A percentile compares a stretch with the other conserved stretches of the same genome.
phyloP scores from a whole-genome alignment of 78 protist species.

The Dictyostelium firmibasis region DNA sequence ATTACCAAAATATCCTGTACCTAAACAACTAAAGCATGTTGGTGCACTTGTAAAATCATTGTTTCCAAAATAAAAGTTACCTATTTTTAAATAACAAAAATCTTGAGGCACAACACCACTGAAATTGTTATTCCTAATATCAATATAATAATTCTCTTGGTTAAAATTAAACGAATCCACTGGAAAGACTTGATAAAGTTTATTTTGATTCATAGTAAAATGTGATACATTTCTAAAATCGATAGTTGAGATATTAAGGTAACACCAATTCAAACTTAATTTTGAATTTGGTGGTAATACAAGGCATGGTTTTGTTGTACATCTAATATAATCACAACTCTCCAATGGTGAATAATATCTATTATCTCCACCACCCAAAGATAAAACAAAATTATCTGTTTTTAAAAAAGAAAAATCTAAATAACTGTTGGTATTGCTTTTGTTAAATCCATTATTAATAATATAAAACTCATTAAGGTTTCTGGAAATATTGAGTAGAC shows the following conservation, averaged over 20 bases:
- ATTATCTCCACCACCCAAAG: not conserved
- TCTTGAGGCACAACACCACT: not conserved
- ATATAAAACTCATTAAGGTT: not conserved
- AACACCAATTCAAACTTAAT: not conserved
- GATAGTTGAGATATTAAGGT: not conserved
- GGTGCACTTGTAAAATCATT: not conserved
- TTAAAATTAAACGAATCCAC: not conserved
- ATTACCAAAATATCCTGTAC: not conserved
- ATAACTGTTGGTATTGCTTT: not conserved
- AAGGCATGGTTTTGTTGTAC: not conserved
- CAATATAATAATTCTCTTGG: not conserved
- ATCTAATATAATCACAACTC: not conserved
- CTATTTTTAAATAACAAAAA: not conserved
- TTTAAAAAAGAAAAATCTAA: not conserved
- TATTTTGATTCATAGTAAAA: not conserved
- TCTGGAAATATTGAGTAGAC: not conserved
- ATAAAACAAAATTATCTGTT: not conserved
- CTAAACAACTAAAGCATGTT: not conserved
- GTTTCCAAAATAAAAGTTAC: not conserved
- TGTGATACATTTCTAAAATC: not conserved
- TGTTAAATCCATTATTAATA: not conserved
- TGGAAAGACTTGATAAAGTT: not conserved
- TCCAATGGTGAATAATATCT: not conserved
- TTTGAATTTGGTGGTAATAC: not conserved
- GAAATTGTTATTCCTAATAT: not conserved